phyloP scores from a whole-genome alignment of 768 basidiomycete species.

The Mycena olivaceomarginata region DNA sequence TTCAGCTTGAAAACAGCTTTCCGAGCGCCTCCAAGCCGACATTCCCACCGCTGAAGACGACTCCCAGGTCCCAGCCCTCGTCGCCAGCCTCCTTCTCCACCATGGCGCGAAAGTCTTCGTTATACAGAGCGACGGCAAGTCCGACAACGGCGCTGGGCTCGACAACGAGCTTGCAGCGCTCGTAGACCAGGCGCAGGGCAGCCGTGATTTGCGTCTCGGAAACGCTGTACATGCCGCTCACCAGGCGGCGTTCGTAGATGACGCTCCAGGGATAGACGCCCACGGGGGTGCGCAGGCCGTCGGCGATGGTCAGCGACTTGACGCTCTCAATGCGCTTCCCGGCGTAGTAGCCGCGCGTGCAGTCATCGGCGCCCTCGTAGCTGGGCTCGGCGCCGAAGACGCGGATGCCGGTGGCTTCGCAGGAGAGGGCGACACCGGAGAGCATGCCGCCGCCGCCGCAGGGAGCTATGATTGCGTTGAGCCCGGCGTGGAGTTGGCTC shows the following conservation, averaged over 20 bases:
- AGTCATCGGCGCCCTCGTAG: conserved; percentile 38
- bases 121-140: conserved; percentile 37
- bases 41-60: conserved; percentile 41
- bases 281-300: conserved; percentile 40
- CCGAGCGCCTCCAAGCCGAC: conserved; percentile 42
- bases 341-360: conserved; percentile 17
- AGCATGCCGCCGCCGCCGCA: conserved; percentile 39
- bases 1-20: conserved; percentile 31
- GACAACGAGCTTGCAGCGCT: conserved; percentile 37
- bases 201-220: conserved; percentile 35
- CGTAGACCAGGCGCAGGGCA: conserved; percentile 34
- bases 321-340: conserved; percentile 33
- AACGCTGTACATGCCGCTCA: conserved; percentile 35
- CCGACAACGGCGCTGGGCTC: conserved; percentile 37
- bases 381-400: conserved; percentile 41
- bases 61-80: conserved; percentile 37
- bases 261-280: conserved; percentile 35
- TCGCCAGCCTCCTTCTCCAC: conserved; percentile 37
- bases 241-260: conserved; percentile 34
- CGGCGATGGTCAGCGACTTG: conserved; percentile 39
- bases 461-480: conserved; percentile 40
- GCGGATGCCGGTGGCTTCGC: conserved; percentile 32
- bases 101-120: conserved; percentile 38
- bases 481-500: neutral
- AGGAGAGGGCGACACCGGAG: conserved; percentile 35